phyloP scores from a whole-genome alignment of 2,329 filamentous ascomycete species.

The Cladosporium sp. region DNA sequence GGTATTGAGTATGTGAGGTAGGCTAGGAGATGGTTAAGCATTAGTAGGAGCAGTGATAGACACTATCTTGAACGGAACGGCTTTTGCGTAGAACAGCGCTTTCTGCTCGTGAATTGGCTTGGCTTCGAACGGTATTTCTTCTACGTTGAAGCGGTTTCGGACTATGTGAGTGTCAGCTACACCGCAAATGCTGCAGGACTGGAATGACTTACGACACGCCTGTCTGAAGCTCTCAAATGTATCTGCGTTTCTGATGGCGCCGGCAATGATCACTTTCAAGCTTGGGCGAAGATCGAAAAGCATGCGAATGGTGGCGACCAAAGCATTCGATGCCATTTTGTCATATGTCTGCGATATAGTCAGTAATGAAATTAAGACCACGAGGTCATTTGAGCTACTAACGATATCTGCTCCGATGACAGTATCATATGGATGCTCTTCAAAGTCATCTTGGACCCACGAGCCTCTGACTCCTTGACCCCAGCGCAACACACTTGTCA shows the following conservation, averaged over 20 bases:
- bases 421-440: slow-evolving; percentile 50
- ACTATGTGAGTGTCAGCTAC: slow-evolving; percentile 18
- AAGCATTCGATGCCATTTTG: slow-evolving; percentile 55
- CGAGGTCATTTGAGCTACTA: slow-evolving; percentile 23
- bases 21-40: neutral
- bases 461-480: slow-evolving; percentile 56
- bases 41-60: slow-evolving; percentile 10
- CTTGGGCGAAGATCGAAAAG: slow-evolving; percentile 55
- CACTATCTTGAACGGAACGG: slow-evolving; percentile 32
- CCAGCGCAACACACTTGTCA: slow-evolving; percentile 59
- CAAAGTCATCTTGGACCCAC: slow-evolving; percentile 52
- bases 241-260: slow-evolving; percentile 64
- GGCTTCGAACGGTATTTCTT: slow-evolving; percentile 29
- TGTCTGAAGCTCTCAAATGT: slow-evolving; percentile 64
- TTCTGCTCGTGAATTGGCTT: slow-evolving; percentile 30
- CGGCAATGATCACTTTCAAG: slow-evolving; percentile 61
- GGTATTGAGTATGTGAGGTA: slow-evolving; percentile 25
- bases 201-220: slow-evolving; percentile 47
- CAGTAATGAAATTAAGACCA: neutral
- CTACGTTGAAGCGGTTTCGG: slow-evolving; percentile 28
- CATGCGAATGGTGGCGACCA: slow-evolving; percentile 62
- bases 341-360: slow-evolving; percentile 61
- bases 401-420: slow-evolving; percentile 71
- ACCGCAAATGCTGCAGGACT: no score
- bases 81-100: slow-evolving; percentile 33